Evolutionary conservation across 768 basidiomycete genomes (phyloP).

Genomic region (Serendipita vermifera): DNA sequence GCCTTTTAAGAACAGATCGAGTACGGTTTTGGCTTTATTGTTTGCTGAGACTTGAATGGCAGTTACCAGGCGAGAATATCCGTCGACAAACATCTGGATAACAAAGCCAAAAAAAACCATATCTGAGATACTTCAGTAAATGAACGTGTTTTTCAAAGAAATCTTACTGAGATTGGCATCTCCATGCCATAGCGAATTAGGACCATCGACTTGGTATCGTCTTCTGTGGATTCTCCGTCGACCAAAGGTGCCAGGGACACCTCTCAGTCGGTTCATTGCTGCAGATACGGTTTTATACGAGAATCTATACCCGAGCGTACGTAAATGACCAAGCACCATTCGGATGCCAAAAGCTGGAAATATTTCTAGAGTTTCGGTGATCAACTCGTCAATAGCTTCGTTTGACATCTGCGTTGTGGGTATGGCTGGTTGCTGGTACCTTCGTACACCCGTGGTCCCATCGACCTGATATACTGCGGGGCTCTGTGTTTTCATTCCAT

Average conservation of each 20-base stretch:
- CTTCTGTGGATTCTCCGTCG: constrained; percentile 18
- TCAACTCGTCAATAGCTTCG: constrained; percentile 19
- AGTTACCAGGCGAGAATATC: too few species aligned
- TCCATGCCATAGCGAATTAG: constrained; percentile 30
- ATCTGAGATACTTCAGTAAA: constrained; percentile 14
- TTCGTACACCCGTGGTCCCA: not conserved
- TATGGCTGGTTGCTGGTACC: not conserved
- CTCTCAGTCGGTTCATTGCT: constrained; percentile 19
- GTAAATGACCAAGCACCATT: constrained; percentile 21
- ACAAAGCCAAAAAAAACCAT: constrained; percentile 29
- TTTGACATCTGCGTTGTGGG: constrained; percentile 15
- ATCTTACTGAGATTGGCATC: constrained; percentile 27
- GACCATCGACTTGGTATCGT: constrained; percentile 25
- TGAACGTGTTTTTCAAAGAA: not conserved
- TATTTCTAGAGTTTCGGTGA: constrained; percentile 14
- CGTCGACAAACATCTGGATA: constrained; percentile 33
- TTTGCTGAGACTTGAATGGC: constrained; percentile 30
- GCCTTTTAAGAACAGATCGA: constrained; percentile 24
- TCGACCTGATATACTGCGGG: constrained; percentile 5
- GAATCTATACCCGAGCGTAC: constrained; percentile 17
- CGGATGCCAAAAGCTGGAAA: constrained; percentile 21
- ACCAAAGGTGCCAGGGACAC: constrained; percentile 19
- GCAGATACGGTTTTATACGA: constrained; percentile 17
- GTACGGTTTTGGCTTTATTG: constrained; percentile 30
- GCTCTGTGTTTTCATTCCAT: constrained; percentile 18